These are phyloP conservation scores for Paramyrothecium roridum DNA, from an alignment of 2,329 filamentous ascomycete species.

Conservation along the genomic window DNA sequence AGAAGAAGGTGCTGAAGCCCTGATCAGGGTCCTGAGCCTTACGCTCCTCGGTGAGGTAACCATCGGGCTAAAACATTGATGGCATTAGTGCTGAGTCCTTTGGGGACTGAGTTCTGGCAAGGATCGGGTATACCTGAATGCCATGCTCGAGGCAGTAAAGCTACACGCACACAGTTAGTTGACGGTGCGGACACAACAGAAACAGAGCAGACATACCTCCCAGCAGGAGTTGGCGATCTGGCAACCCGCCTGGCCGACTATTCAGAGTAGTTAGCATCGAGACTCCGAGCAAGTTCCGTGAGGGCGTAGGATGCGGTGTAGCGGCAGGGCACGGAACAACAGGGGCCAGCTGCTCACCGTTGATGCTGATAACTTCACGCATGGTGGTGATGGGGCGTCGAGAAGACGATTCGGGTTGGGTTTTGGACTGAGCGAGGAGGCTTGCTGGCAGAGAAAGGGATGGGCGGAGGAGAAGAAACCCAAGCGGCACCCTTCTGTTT, in stretches of 20 bases:
- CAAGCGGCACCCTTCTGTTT: slow-evolving; percentile 23
- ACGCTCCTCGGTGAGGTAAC: slow-evolving; percentile 96
- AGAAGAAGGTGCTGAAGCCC: slow-evolving; percentile 99
- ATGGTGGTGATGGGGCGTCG: slow-evolving; percentile 57
- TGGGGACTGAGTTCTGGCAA: slow-evolving; percentile 11
- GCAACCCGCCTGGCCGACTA: slow-evolving; percentile 99
- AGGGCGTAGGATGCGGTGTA: slow-evolving; percentile 38
- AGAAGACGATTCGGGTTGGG: slow-evolving; percentile 14
- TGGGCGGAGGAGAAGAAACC: slow-evolving; percentile 27
- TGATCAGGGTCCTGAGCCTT: slow-evolving; percentile 91
- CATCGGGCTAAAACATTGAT: slow-evolving; percentile 72
- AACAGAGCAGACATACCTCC: slow-evolving; percentile 72
- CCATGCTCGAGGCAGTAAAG: slow-evolving; percentile 99
- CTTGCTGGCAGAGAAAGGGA: slow-evolving; percentile 23
- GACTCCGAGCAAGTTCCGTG: slow-evolving; percentile 4
- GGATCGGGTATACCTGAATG: slow-evolving; percentile 71
- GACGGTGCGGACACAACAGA: background rate
- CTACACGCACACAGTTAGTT: slow-evolving; percentile 43
- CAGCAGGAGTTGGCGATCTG: slow-evolving; percentile 99
- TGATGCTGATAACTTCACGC: slow-evolving; percentile 99
- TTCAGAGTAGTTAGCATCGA: slow-evolving; percentile 49
- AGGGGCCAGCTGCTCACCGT: slow-evolving; percentile 64
- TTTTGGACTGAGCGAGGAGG: slow-evolving; percentile 16
- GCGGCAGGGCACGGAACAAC: slow-evolving; percentile 24
- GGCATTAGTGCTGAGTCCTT: slow-evolving; percentile 9